These are phyloP conservation scores for Monosporascus sp. DNA, from an alignment of 2,329 filamentous ascomycete species.

Conservation along the genomic window DNA sequence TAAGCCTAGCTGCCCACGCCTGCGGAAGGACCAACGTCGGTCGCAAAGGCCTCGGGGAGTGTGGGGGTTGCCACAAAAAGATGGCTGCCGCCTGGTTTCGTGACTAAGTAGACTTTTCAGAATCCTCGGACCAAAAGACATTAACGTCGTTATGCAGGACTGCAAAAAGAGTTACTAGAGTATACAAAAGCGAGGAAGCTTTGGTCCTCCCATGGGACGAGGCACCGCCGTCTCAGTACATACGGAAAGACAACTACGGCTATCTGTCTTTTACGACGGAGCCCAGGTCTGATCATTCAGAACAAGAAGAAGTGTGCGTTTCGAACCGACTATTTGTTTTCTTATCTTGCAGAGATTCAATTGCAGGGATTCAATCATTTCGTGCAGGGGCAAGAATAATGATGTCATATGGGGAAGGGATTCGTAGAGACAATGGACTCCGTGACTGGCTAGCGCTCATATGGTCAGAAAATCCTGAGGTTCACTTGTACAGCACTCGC, in stretches of 20 bases:
- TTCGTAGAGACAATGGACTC: too few species aligned
- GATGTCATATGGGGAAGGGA: too few species aligned
- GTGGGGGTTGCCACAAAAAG: conserved; percentile 6
- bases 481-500: too few species aligned
- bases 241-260: background rate
- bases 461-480: too few species aligned
- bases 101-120: conserved; percentile 5
- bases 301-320: background rate
- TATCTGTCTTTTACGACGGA: background rate
- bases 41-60: conserved; percentile 5
- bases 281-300: background rate
- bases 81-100: conserved; percentile 10
- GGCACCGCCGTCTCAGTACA: background rate
- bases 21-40: conserved; percentile 16
- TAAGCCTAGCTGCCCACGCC: conserved; percentile 17
- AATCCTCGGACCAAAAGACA: background rate
- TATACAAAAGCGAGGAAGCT: conserved; percentile 3
- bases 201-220: background rate
- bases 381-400: too few species aligned
- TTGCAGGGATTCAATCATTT: too few species aligned
- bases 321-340: background rate
- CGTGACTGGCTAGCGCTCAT: too few species aligned
- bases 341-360: background rate
- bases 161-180: conserved; percentile 12
- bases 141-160: conserved; percentile 2